A percentile compares a stretch with the other conserved stretches of the same genome.
phyloP scores from a whole-genome alignment of 1,284 basidiomycete species.

The Apiotrichum akiyoshidainum region DNA sequence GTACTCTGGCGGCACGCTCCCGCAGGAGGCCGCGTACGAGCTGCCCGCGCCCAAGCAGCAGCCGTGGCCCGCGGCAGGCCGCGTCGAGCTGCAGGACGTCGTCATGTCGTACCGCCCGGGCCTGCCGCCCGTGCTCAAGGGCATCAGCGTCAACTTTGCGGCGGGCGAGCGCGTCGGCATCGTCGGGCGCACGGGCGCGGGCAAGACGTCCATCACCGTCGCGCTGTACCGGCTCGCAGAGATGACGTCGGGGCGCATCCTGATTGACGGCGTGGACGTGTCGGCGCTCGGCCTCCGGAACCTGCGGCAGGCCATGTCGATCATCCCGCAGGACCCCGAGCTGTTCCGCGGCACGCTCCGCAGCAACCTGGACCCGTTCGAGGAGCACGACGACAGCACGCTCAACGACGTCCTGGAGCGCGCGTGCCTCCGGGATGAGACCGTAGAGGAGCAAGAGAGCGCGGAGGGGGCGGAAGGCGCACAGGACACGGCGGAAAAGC shows the following conservation, averaged over 20 bases:
- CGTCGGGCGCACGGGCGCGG: conserved; percentile 55
- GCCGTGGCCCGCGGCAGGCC: conserved; percentile 40
- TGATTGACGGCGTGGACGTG: conserved; percentile 53
- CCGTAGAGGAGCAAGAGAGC: too few species aligned
- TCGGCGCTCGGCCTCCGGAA: conserved; percentile 54
- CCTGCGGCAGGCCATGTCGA: conserved; percentile 53
- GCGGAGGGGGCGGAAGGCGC: too few species aligned
- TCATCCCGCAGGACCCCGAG: conserved; percentile 82
- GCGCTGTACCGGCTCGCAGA: conserved; percentile 54
- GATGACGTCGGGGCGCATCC: conserved; percentile 49
- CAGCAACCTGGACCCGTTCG: conserved; percentile 70
- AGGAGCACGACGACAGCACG: conserved; percentile 65
- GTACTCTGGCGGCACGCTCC: conserved; percentile 57
- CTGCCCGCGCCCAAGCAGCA: conserved; percentile 56
- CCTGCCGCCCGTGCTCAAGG: conserved; percentile 54
- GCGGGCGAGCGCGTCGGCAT: conserved; percentile 56
- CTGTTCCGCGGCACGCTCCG: conserved; percentile 60
- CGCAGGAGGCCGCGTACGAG: conserved; percentile 64
- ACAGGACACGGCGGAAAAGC: conserved; percentile 39
- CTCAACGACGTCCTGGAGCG: conserved; percentile 79
- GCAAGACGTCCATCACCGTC: conserved; percentile 60
- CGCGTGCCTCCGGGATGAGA: conserved; percentile 57
- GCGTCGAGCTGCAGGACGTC: conserved; percentile 44
- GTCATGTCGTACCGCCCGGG: conserved; percentile 53
- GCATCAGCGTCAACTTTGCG: conserved; percentile 40